Conservation (phyloP, 352 stramenopile species). For the Pythium rhizo-oryzae region DNA sequence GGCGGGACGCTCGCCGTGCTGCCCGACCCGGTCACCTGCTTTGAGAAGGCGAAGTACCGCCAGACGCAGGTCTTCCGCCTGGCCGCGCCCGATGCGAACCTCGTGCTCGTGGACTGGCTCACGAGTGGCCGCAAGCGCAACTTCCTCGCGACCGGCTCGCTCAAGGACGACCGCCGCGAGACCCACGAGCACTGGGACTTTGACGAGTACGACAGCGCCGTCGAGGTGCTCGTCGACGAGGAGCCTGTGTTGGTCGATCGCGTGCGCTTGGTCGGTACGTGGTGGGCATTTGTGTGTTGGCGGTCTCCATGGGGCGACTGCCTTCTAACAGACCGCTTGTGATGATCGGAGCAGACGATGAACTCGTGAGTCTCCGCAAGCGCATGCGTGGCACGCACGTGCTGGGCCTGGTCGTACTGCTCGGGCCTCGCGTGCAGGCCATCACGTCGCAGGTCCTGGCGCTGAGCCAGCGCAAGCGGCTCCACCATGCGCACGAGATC, state of each 20-base stretch:
- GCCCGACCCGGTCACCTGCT: slow-evolving; percentile 83
- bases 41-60: slow-evolving; percentile 65
- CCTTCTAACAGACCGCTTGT: not conserved
- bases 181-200: slow-evolving; percentile 83
- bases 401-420: slow-evolving; percentile 67
- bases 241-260: slow-evolving; percentile 66
- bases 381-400: slow-evolving; percentile 82
- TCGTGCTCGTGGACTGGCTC: slow-evolving; percentile 87
- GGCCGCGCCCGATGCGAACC: slow-evolving; percentile 37
- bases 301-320: too few relatives aligned
- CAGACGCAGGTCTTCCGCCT: slow-evolving; percentile 72
- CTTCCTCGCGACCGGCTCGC: slow-evolving; percentile 61
- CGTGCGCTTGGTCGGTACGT: slow-evolving; percentile 60
- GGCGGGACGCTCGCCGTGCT: slow-evolving; percentile 74
- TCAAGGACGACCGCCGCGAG: slow-evolving; percentile 63
- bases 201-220: slow-evolving; percentile 68
- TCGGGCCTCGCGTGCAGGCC: slow-evolving; percentile 54
- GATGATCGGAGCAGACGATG: slow-evolving; percentile 53
- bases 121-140: slow-evolving; percentile 86
- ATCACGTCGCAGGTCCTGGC: slow-evolving; percentile 62
- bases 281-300: not conserved
- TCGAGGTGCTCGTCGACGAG: slow-evolving; percentile 59
- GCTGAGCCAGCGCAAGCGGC: slow-evolving; percentile 69
- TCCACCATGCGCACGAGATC: slow-evolving; percentile 72
- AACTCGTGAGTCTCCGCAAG: slow-evolving; percentile 58